Evolutionary conservation across 495 filamentous ascomycete species (phyloP), one percentile per base, ranked within the genome.

Genomic region (Tuber melanosporum): DNA sequence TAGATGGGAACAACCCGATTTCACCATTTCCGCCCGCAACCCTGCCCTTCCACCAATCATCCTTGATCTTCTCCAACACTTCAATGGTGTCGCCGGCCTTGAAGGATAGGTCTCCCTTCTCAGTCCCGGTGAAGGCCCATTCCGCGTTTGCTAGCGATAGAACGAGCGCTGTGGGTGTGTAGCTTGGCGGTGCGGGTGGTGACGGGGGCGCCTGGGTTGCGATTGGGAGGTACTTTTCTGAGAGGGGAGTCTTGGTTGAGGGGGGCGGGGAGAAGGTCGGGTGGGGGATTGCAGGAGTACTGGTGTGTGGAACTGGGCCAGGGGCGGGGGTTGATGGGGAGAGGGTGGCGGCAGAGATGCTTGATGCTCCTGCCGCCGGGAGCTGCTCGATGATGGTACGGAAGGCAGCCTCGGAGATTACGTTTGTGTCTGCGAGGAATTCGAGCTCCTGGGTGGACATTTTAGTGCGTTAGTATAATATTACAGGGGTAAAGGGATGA

Each of bases 21-120:
- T 88, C 84, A 46, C 91, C 92, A 22, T 93, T 97, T 19, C 92
- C 90, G 14, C 80, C 81, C 79, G 89, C 85, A 84, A 95, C 94
- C 42, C 89, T 89, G 74, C 95, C 95, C 86, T 92, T 90, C 94
- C 94, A 97, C 96, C 95, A 99, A 82, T 99, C 95, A 32, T 89
- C 90, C 80, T 98, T 98, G 90, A 96, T 93, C 85, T 97, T 93
- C 83, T 97, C 92, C 71, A 89, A 87, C 42, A 99, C 91, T 71
- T 89, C 88, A 79, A 99, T 87, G 39, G 88, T 87, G 85, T 97
- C 94, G 81, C 93, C 90, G 43, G 89, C 89, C 75, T 90, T 87
- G 79, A 99, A 88, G 1, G 88, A 88, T 74, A 94, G 87, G 84
- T 98, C 95, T 52, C 93, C 92, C 9, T 90, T 85, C 78, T 97